Conservation (phyloP, 1,139 yeast genomes). For the Meyerozyma athensensis region DNA sequence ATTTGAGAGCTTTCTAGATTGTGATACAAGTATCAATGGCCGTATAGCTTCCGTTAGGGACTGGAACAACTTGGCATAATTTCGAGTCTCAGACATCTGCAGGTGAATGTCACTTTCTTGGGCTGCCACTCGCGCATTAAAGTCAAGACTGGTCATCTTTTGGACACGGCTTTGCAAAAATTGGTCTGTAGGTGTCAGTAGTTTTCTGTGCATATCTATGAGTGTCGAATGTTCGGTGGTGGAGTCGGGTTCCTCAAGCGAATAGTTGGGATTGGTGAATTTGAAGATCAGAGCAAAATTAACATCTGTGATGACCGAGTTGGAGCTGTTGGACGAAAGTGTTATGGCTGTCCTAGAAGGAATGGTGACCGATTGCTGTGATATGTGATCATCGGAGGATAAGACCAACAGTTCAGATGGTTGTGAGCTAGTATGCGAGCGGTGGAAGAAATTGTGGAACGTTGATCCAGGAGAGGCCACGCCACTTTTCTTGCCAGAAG, state of each 20-base stretch:
- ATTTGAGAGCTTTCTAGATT: conserved; percentile 15
- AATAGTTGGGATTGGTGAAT: conserved; percentile 35
- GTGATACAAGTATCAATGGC: conserved; percentile 24
- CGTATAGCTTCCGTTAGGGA: conserved; percentile 17
- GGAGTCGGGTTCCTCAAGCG: conserved; percentile 20
- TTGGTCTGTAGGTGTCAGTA: conserved; percentile 39
- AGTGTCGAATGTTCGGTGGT: conserved; percentile 22
- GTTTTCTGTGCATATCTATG: conserved; percentile 32
- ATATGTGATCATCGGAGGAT: conserved; percentile 12
- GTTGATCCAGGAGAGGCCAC: conserved; percentile 34
- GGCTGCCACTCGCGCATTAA: conserved; percentile 22
- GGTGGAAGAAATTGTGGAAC: conserved; percentile 33
- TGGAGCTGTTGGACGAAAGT: conserved; percentile 39
- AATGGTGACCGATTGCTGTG: conserved; percentile 12
- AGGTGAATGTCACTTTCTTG: conserved; percentile 10
- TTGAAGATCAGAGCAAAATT: conserved; percentile 32
- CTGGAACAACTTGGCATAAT: conserved; percentile 21
- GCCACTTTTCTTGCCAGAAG: conserved; percentile 19
- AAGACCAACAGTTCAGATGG: conserved; percentile 4
- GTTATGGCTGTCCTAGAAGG: conserved; percentile 24
- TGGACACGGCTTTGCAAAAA: conserved; percentile 25
- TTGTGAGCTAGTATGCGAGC: conserved; percentile 20
- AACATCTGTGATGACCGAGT: conserved; percentile 34
- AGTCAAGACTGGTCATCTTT: conserved; percentile 14
- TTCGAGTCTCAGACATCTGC: conserved; percentile 11